Evolutionary conservation across 2,329 filamentous ascomycete genomes (phyloP), one percentile per base, ranked within the genome.

Genomic region (Aspergillus fischeri): DNA sequence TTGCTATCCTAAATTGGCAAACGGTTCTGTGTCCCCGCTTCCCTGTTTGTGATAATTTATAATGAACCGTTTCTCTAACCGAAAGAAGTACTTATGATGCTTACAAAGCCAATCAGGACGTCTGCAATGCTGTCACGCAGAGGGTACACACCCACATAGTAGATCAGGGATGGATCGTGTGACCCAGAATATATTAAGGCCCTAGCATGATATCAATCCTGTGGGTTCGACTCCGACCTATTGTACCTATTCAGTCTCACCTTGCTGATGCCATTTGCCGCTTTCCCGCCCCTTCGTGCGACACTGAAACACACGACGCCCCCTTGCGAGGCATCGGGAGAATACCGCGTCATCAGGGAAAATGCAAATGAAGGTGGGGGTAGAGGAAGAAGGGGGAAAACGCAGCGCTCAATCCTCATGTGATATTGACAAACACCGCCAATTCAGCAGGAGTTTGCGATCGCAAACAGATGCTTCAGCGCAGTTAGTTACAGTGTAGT

Each of bases 101-200:
- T 38, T 38, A 38, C 21, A 11, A 25, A 14, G 21, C 44, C 21
- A 27, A 24, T 47, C 42, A 17, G 4, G 20, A 47, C 10, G 20
- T 45, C 20, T 11, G 8, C 17, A 17, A 24, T 27, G 6, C 14
- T 24, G 21, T 21, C 21, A 14, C 27, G 24, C 44, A 24, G 21
- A 24, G 24, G 24, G 10, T 25, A 7, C 20, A 24, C n/a, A 14
- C 9, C 24, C 21, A 24, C 21, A 17, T 14, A 17, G 44, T 47
- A 24, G 44, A 35, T 14, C 17, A 47, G 24, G 44, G 21, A 24
- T 50, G 49, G 53, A 62, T 60, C 62, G 60, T 65, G 63, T 64
- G 63, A 65, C 62, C 56, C 41, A 48, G 44, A 20, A 41, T 24
- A 47, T 56, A 53, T 54, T 35, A 45, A 41, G 38, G 38, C 47